Base-by-base conservation (phyloP, 2,329 filamentous ascomycete genomes). In the Ophiostoma ips region DNA sequence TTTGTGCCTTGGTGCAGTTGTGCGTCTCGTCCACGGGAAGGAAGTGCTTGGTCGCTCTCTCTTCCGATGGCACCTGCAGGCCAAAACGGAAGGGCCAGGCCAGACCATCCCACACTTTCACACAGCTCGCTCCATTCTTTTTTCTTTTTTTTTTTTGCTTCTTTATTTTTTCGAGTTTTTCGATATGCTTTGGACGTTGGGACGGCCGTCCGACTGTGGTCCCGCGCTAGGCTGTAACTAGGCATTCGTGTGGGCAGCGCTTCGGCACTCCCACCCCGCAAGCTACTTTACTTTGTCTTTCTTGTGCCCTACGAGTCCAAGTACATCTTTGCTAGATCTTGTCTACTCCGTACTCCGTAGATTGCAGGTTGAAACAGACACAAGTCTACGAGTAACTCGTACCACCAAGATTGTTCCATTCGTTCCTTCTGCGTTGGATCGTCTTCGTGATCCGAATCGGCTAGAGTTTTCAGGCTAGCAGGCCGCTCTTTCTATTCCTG, bases 271-370 rank as follows among this genome's bases (percentile, higher is more conserved):
- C 37, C 40, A 31, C 40, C 40, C 40, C 40, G 40, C 40, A 43
- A 41, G 19, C 56, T 52, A 51, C 16, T 21, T 46, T 50, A 13
- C 41, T 28, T 38, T 45, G 4, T 46, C 34, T 41, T 15, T 28
- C 15, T 31, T 40, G 34, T n/a, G 13, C n/a, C n/a, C n/a, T n/a
- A n/a, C n/a, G n/a, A n/a, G n/a, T n/a, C n/a, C n/a, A n/a, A n/a
- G n/a, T n/a, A n/a, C n/a, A n/a, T n/a, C n/a, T n/a, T n/a, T n/a
- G n/a, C n/a, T n/a, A n/a, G n/a, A n/a, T n/a, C n/a, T n/a, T n/a
- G n/a, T n/a, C n/a, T n/a, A n/a, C n/a, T n/a, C n/a, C n/a, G n/a
- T n/a, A n/a, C n/a, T n/a, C n/a, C n/a, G n/a, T n/a, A n/a, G n/a
- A n/a, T n/a, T n/a, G n/a, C n/a, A n/a, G n/a, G n/a, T n/a, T n/a